These are phyloP conservation scores for Syzygium syzygioides DNA, from an alignment of 441 rosid genomes.

Conservation along the genomic window DNA sequence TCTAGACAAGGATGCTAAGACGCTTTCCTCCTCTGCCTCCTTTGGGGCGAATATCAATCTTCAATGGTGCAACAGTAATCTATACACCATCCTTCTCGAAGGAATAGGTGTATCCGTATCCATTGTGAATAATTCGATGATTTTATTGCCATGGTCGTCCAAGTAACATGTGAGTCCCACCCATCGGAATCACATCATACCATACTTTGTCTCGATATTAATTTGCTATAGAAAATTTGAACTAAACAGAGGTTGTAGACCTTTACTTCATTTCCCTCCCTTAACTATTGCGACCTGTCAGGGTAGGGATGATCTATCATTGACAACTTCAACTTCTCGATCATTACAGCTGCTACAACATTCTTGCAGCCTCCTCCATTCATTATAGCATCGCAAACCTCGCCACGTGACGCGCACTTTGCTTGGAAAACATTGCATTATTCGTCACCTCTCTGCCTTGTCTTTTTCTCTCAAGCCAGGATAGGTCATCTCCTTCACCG, in stretches of 20 bases:
- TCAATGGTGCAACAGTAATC: neutral
- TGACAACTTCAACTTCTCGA: neutral
- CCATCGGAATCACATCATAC: neutral
- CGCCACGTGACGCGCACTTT: neutral
- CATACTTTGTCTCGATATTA: neutral
- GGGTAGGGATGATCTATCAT: neutral
- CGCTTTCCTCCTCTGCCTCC: neutral
- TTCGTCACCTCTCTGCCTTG: neutral
- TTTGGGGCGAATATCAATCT: neutral
- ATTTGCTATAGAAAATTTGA: neutral
- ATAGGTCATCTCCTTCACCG: neutral
- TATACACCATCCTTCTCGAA: neutral
- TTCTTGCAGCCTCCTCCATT: neutral
- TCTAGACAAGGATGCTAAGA: neutral
- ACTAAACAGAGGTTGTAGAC: neutral
- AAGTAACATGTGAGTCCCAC: neutral
- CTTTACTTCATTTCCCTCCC: neutral
- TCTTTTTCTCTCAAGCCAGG: neutral
- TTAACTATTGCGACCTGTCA: neutral
- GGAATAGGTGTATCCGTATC: neutral
- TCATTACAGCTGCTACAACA: neutral
- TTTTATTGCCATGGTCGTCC: neutral
- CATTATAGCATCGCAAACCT: neutral
- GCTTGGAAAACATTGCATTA: neutral
- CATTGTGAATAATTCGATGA: neutral